These are phyloP conservation scores for Thecaphora thlaspeos DNA, from an alignment of 1,284 basidiomycete genomes.

Conservation along the genomic window DNA sequence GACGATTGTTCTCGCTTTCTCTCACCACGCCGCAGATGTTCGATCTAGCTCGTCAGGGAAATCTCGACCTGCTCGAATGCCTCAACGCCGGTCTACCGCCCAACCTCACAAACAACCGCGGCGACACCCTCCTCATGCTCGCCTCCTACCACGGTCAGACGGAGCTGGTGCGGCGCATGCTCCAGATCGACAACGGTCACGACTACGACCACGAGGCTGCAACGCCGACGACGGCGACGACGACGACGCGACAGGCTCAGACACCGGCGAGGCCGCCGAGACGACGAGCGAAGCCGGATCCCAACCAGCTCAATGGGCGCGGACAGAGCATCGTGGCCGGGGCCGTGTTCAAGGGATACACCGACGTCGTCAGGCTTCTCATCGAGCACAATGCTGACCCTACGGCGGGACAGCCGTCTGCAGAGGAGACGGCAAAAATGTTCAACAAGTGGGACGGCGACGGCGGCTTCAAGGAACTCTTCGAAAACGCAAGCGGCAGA, in stretches of 20 bases:
- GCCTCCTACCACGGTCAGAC: constrained; percentile 75
- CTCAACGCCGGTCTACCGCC: constrained; percentile 72
- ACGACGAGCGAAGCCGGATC: constrained; percentile 24
- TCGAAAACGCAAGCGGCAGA: constrained; percentile 30
- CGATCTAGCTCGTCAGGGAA: constrained; percentile 70
- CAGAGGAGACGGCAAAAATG: constrained; percentile 66
- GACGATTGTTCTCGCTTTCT: too few relatives aligned
- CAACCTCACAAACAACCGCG: constrained; percentile 69
- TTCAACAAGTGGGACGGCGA: constrained; percentile 49
- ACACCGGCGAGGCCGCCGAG: too few relatives aligned
- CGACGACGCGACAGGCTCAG: too few relatives aligned
- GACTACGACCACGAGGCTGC: not conserved
- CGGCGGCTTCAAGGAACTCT: constrained; percentile 25
- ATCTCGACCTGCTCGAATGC: constrained; percentile 61
- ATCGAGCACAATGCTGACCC: constrained; percentile 70
- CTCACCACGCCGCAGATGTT: too few relatives aligned
- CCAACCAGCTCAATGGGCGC: constrained; percentile 67
- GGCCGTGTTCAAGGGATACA: constrained; percentile 73
- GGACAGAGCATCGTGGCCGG: constrained; percentile 79
- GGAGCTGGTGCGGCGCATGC: constrained; percentile 66
- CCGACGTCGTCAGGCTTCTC: constrained; percentile 67
- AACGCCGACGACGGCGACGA: too few relatives aligned
- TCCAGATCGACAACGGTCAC: constrained; percentile 5
- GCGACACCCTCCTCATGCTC: constrained; percentile 69
- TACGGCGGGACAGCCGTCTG: constrained; percentile 69